A percentile compares a stretch with the other conserved stretches of the same genome.
phyloP scores from a whole-genome alignment of 2,329 filamentous ascomycete genomes.

The Ophiostoma montium region DNA sequence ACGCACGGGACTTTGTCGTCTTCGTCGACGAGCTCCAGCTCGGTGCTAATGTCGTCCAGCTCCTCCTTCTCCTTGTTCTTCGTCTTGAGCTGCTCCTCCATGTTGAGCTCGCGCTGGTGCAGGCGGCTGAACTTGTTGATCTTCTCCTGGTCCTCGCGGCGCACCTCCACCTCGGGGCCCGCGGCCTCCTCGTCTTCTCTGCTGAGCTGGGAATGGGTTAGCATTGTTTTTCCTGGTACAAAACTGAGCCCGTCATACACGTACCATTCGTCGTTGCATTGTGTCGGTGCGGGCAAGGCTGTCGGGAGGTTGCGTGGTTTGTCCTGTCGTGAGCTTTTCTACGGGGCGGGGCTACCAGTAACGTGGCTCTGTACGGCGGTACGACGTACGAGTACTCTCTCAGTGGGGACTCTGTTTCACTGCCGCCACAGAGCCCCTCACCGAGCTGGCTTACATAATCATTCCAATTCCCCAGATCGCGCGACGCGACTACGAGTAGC shows the following conservation, averaged over 20 bases:
- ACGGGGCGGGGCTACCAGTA: background rate
- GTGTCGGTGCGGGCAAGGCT: background rate
- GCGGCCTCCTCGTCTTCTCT: slow-evolving; percentile 78
- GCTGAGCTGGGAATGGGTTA: slow-evolving; percentile 54
- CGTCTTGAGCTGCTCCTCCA: slow-evolving; percentile 66
- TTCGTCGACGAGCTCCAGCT: slow-evolving; percentile 61
- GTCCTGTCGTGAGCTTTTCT: background rate
- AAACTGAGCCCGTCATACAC: slow-evolving; percentile 8
- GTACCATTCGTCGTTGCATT: slow-evolving; percentile 48
- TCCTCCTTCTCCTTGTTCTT: slow-evolving; percentile 99
- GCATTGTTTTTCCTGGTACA: background rate
- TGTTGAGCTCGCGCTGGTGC: slow-evolving; percentile 66
- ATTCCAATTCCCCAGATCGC: background rate
- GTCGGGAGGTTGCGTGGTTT: background rate
- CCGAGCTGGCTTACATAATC: slow-evolving; percentile 4
- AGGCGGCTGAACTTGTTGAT: slow-evolving; percentile 96
- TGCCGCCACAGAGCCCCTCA: slow-evolving; percentile 2
- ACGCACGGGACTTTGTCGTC: slow-evolving; percentile 81
- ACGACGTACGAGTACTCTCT: too few species aligned
- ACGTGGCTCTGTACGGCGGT: too few species aligned
- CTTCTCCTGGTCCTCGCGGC: slow-evolving; percentile 94
- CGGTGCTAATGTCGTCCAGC: slow-evolving; percentile 78
- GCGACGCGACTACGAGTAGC: background rate
- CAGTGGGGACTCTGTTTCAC: too few species aligned
- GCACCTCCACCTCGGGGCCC: slow-evolving; percentile 79